These are phyloP conservation scores for Takakia lepidozioides DNA, from an alignment of 225 moss, liverwort and hornwort genomes.

Conservation along the genomic window DNA sequence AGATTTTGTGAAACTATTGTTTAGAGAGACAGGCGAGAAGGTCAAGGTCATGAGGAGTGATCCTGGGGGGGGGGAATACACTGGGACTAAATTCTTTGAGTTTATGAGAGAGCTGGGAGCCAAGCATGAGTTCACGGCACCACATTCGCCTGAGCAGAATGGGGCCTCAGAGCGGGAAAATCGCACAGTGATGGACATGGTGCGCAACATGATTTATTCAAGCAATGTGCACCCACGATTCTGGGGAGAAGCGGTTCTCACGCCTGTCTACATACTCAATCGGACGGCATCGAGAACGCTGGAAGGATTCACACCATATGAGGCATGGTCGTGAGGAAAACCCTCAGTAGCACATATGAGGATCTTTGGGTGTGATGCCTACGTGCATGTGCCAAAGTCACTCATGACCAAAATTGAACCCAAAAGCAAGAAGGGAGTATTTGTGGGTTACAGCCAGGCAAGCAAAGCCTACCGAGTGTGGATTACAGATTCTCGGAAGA, in stretches of 20 bases:
- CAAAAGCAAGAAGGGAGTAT: background rate
- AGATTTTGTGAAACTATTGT: too few species aligned
- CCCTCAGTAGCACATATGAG: constrained; percentile 1
- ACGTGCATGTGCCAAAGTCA: background rate
- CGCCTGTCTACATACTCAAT: constrained; percentile 1
- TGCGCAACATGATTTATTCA: too few species aligned
- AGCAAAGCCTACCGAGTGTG: too few species aligned
- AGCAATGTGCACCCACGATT: background rate
- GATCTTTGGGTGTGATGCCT: too few species aligned
- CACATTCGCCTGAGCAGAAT: background rate
- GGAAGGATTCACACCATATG: constrained; percentile 1
- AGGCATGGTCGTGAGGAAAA: background rate
- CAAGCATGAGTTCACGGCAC: background rate
- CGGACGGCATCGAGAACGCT: background rate
- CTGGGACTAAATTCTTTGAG: too few species aligned
- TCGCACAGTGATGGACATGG: too few species aligned
- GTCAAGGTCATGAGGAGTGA: too few species aligned
- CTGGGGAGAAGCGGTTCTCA: background rate
- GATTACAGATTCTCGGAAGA: too few species aligned
- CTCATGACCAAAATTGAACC: background rate
- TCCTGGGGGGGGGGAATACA: too few species aligned
- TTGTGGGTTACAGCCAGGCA: too few species aligned
- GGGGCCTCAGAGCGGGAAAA: background rate
- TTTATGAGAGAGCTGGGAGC: too few species aligned
- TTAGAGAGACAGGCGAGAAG: too few species aligned